Percentiles rank a stretch among this genome's conserved stretches.
Conservation (phyloP, 2,329 filamentous ascomycete genomes). For the Metarhizium humberi region DNA sequence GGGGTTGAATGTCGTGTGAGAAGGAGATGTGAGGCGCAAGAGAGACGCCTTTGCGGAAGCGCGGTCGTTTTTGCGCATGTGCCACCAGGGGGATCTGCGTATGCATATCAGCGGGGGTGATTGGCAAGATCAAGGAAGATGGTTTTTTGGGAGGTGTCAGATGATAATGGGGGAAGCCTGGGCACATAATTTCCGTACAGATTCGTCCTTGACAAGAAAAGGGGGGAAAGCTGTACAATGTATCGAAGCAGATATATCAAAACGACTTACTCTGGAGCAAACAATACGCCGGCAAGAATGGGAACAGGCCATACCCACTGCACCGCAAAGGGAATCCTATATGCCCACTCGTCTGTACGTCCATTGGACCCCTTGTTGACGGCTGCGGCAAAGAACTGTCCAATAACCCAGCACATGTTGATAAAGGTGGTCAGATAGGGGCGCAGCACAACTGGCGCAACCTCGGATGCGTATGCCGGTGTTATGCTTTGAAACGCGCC, state of each 20-base stretch:
- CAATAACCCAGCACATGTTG: slow-evolving; percentile 49
- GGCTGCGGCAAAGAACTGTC: slow-evolving; percentile 40
- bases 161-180: too few species aligned
- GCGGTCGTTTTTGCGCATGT: slow-evolving; percentile 33
- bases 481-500: slow-evolving; percentile 42
- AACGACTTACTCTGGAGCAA: slow-evolving; percentile 35
- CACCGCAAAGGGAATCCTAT: slow-evolving; percentile 39
- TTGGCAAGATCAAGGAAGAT: too few species aligned
- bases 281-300: slow-evolving; percentile 32
- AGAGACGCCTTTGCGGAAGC: slow-evolving; percentile 31
- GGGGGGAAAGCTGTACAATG: too few species aligned
- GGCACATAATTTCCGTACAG: too few species aligned
- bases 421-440: slow-evolving; percentile 45
- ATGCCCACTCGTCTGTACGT: slow-evolving; percentile 35
- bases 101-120: too few species aligned
- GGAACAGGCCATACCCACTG: slow-evolving; percentile 45
- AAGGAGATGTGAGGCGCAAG: slow-evolving; percentile 29
- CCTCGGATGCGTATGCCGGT: slow-evolving; percentile 44
- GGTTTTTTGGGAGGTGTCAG: too few species aligned
- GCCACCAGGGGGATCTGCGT: slow-evolving; percentile 38
- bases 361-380: slow-evolving; percentile 34
- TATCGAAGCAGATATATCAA: too few species aligned
- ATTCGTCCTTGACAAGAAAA: too few species aligned
- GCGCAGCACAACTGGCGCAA: slow-evolving; percentile 37
- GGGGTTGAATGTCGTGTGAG: slow-evolving; percentile 29